Base-by-base conservation (phyloP, 306 rosid genomes). In the Comarum palustre region DNA sequence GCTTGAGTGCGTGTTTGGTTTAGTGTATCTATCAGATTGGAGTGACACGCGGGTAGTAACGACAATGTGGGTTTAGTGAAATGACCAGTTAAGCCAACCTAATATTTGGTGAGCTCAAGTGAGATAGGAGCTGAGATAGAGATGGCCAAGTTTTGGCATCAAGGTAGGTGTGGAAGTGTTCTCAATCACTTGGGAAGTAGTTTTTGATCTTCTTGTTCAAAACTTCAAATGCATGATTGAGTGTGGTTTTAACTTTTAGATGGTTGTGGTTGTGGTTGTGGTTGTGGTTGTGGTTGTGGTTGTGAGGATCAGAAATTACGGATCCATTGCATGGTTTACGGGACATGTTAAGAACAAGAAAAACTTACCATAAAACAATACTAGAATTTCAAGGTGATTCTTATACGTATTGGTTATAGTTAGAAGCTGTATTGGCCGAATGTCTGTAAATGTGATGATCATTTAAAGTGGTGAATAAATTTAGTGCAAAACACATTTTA, bases 71-170 rank as follows among this genome's bases (percentile, higher is more conserved):
- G 10, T 16, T 16, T 7, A 6, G 42, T 31, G 67, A 61, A 61
- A 61, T 6, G 67, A 61, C 67, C 25, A 8, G 17, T 8, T 34
- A 14, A 41, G 6, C 67, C 42, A 61, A 34, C 43, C 25, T 2
- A 31, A 15, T 6, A 22, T 46, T 46, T 57, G 14, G 32, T 24
- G 39, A 29, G 62, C 34, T 20, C 12, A 3, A 25, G 34, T 12
- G 63, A 58, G 63, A 27, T 57, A 12, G 14, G 64, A 68, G 15
- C 42, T 19, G 57, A 45, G 34, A 45, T 15, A 43, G 2, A 25
- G 71, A 68, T 46, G 58, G 32, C 25, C 72, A 16, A 27, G 13
- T 68, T 19, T 64, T 19, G 68, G 68, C 68, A 36, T 41, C 72
- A 27, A 68, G 58, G 15, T 0, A 46, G 25, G 25, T 25, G 17